Evolutionary conservation across 2,329 filamentous ascomycete genomes (phyloP), one percentile per base, ranked within the genome.

Genomic region (Phialemoniopsis sp.): DNA sequence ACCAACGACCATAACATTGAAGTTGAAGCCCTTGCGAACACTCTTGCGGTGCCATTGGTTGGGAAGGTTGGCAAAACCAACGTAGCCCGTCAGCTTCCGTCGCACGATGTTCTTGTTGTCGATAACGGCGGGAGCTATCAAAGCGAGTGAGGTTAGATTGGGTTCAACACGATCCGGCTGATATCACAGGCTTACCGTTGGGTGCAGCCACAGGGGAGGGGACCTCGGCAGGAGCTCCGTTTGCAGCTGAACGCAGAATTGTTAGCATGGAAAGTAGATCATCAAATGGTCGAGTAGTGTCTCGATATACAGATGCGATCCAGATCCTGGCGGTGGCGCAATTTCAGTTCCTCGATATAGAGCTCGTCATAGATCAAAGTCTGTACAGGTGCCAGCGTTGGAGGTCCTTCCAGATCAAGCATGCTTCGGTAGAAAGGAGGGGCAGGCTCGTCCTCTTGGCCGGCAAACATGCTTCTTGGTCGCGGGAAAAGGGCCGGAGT

Each of bases 1-100:
- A 97, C 93, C 93, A 70, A 98, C 93, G 68, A 98, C 93, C 93
- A 98, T 98, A 54, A 98, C 93, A 64, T 98, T 98, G 79, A 98
- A 98, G 80, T 97, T 98, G 81, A 98, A 98, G 46, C 93, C 93
- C 72, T 98, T 98, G 63, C 93, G 89, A 59, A 98, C 93, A 81
- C 90, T 96, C 85, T 98, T 98, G 68, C 93, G 91, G 77, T 98
- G 93, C 93, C 93, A 98, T 72, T 98, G 93, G 73, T 98, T 98
- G 49, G 93, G 93, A 62, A 98, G 72, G 67, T 98, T 98, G 66
- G 93, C 93, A 61, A 98, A 98, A 51, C 93, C 93, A 58, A 98
- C 93, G 58, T 97, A 98, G 60, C 93, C 93, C 37, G 93, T 97
- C 62, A 98, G 76, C 78, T 98, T 98, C 68, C 93, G 82, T 68